A percentile compares a stretch with the other conserved stretches of the same genome.
Conservation (phyloP, 1,139 yeast species). For the Nadsonia starkeyi-henricii region DNA sequence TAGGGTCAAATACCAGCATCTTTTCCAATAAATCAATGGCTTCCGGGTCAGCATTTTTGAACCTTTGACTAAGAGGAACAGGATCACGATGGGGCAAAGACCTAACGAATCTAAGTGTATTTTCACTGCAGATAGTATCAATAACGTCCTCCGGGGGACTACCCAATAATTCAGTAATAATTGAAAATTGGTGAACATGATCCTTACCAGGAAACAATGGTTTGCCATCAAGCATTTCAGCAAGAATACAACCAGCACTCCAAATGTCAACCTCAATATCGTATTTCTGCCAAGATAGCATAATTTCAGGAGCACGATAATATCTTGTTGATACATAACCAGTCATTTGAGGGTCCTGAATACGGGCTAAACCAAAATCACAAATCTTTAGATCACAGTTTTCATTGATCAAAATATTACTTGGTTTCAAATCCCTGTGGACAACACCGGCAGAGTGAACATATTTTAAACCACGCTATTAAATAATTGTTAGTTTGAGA, state of each 20-base stretch:
- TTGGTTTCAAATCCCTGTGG: constrained; percentile 88
- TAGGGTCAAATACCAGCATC: constrained; percentile 91
- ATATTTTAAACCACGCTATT: constrained; percentile 66
- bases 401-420: constrained; percentile 83
- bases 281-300: constrained; percentile 98
- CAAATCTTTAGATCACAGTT: constrained; percentile 93
- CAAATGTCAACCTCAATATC: constrained; percentile 98
- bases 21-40: constrained; percentile 81
- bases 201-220: constrained; percentile 97
- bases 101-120: constrained; percentile 85
- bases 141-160: constrained; percentile 95
- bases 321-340: constrained; percentile 95
- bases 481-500: not conserved
- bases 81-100: constrained; percentile 90
- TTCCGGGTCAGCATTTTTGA: constrained; percentile 73
- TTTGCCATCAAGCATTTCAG: constrained; percentile 98
- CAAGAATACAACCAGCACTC: constrained; percentile 98
- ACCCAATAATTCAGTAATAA: constrained; percentile 89
- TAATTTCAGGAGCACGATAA: constrained; percentile 96
- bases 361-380: constrained; percentile 92
- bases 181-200: constrained; percentile 94
- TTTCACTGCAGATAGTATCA: constrained; percentile 90
- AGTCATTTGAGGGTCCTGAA: constrained; percentile 98
- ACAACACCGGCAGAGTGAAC: constrained; percentile 97
- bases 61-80: constrained; percentile 70